phyloP scores from a whole-genome alignment of 1,139 yeast species.

The Tardiomyces blankii region DNA sequence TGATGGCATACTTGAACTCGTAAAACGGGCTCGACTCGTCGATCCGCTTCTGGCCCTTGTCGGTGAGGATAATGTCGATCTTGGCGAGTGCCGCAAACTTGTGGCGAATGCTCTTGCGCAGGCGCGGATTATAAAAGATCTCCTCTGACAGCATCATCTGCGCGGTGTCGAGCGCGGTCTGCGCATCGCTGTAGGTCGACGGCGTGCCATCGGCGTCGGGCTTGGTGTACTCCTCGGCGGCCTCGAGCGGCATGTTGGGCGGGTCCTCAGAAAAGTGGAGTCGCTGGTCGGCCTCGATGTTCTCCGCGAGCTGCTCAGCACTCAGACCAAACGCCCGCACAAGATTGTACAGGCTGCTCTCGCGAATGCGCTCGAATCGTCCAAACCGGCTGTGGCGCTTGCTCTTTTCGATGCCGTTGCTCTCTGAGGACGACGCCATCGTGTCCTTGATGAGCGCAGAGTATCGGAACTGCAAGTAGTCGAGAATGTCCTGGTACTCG shows the following conservation, averaged over 20 bases:
- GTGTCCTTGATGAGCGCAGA: slow-evolving; percentile 56
- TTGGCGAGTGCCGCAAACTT: slow-evolving; percentile 58
- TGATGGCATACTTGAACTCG: slow-evolving; percentile 84
- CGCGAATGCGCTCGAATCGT: slow-evolving; percentile 63
- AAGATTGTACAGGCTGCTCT: slow-evolving; percentile 55
- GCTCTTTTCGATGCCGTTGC: slow-evolving; percentile 6
- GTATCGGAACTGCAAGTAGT: slow-evolving; percentile 72
- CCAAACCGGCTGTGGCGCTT: slow-evolving; percentile 67
- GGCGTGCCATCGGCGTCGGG: slow-evolving; percentile 9
- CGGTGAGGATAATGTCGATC: slow-evolving; percentile 69
- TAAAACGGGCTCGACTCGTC: slow-evolving; percentile 74
- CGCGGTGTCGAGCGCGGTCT: slow-evolving; percentile 62
- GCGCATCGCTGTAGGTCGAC: slow-evolving; percentile 31
- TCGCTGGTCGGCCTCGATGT: slow-evolving; percentile 60
- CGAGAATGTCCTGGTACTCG: slow-evolving; percentile 80
- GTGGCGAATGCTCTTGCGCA: slow-evolving; percentile 64
- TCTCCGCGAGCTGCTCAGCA: slow-evolving; percentile 75
- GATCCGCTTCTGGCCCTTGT: slow-evolving; percentile 75
- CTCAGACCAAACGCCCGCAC: slow-evolving; percentile 68
- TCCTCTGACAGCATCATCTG: slow-evolving; percentile 71
- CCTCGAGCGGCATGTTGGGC: slow-evolving; percentile 49
- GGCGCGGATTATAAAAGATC: slow-evolving; percentile 67
- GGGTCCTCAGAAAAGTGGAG: slow-evolving; percentile 65
- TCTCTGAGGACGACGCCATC: slow-evolving; percentile 16
- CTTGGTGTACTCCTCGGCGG: slow-evolving; percentile 44